A percentile compares a stretch with the other conserved stretches of the same genome.
Evolutionary conservation across 208 protist genomes (phyloP).

Genomic region (Wallacemonas sp.): DNA sequence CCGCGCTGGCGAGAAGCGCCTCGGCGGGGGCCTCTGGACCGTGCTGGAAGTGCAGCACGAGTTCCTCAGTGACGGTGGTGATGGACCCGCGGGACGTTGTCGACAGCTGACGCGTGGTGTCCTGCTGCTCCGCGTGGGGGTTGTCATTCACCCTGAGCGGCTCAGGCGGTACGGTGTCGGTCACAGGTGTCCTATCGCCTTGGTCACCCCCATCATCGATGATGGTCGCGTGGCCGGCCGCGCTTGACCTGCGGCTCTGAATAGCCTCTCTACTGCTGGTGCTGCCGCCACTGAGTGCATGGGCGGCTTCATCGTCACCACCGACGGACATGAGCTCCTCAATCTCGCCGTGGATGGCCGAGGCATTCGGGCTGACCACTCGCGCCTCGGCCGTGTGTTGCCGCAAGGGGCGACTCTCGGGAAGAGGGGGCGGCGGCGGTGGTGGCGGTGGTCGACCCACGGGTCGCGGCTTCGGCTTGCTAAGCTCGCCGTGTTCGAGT

Average conservation of each 20-base stretch:
- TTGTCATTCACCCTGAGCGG: no score
- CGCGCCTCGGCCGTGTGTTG: background rate
- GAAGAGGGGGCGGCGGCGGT: no score
- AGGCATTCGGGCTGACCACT: background rate
- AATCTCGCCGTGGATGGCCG: background rate
- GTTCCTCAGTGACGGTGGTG: background rate
- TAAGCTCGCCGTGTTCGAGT: no score
- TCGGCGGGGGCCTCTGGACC: background rate
- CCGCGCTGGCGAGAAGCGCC: no score
- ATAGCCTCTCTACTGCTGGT: background rate
- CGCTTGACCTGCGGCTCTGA: background rate
- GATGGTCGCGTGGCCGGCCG: background rate
- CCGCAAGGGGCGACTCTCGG: no score
- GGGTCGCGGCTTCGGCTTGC: background rate
- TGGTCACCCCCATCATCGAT: no score
- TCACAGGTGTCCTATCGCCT: no score
- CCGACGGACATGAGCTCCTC: background rate
- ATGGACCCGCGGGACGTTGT: no score
- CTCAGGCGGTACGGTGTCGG: no score
- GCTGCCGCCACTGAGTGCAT: background rate
- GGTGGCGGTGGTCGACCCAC: background rate
- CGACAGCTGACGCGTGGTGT: no score
- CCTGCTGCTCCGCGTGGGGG: no score
- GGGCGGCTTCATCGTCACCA: background rate
- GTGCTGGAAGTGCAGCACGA: slow-evolving; percentile 1